phyloP scores from a whole-genome alignment of 169 alveolate genomes.

The Cryptosporidium canis region DNA sequence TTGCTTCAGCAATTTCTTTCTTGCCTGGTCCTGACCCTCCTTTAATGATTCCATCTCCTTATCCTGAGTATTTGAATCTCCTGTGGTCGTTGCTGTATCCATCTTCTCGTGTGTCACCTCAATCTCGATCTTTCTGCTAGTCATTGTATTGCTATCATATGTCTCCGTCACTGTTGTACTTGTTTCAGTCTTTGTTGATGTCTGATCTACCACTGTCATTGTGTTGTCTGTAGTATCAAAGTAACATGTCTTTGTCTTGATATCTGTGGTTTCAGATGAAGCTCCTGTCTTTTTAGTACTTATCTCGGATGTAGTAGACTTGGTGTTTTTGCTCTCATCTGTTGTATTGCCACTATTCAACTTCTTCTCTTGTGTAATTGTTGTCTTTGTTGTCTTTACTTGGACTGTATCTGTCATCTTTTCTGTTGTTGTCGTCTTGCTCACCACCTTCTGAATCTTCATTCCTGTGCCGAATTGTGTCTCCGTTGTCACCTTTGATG shows the following conservation, averaged over 20 bases:
- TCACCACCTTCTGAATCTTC: conserved; percentile 17
- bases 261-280: background rate
- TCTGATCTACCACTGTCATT: background rate
- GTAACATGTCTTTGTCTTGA: background rate
- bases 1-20: background rate
- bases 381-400: conserved; percentile 25
- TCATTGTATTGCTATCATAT: background rate
- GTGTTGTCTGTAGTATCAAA: conserved; percentile 27
- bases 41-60: background rate
- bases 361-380: background rate
- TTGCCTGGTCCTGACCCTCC: conserved; percentile 9
- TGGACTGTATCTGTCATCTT: background rate
- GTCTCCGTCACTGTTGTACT: conserved; percentile 47
- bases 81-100: background rate
- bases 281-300: background rate
- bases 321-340: background rate
- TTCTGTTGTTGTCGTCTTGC: background rate
- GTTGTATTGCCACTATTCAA: background rate
- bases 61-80: background rate
- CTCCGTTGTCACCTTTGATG: background rate
- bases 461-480: background rate
- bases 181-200: conserved; percentile 36
- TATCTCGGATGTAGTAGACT: background rate
- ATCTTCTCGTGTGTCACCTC: background rate
- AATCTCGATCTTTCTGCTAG: background rate